A percentile compares a stretch with the other conserved stretches of the same genome.
Conservation (phyloP, 805 yeast species). For the Wickerhamiella slavikovae region DNA sequence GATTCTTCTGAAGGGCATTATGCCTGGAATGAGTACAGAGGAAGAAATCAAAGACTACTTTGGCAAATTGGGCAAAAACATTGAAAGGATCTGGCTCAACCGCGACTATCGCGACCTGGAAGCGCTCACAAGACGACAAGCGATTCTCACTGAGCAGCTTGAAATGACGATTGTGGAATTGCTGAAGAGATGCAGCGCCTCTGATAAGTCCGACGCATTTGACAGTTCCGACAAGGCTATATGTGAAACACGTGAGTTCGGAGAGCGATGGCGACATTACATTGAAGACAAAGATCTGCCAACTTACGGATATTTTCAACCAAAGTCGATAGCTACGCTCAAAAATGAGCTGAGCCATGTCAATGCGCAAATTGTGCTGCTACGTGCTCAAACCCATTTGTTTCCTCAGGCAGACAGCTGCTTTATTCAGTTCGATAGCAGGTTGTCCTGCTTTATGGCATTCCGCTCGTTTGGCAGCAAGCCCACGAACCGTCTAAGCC, state of each 20-base stretch:
- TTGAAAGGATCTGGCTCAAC: constrained; percentile 40
- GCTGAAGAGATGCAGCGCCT: constrained; percentile 17
- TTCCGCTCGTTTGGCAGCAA: constrained; percentile 20
- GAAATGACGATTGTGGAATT: constrained; percentile 24
- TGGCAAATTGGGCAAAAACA: constrained; percentile 30
- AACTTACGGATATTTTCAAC: background rate
- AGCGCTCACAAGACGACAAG: constrained; percentile 15
- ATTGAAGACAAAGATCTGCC: constrained; percentile 20
- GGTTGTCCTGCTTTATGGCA: constrained; percentile 39
- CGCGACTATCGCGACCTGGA: constrained; percentile 24
- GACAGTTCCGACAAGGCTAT: background rate
- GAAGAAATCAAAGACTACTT: constrained; percentile 33
- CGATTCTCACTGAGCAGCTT: constrained; percentile 15
- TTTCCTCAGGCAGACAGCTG: constrained; percentile 17
- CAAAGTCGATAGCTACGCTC: constrained; percentile 31
- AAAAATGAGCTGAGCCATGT: constrained; percentile 41
- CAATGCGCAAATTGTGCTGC: constrained; percentile 33
- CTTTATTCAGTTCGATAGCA: constrained; percentile 41
- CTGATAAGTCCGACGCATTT: constrained; percentile 11
- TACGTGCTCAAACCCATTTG: constrained; percentile 28
- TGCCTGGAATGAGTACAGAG: constrained; percentile 28
- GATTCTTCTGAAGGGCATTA: constrained; percentile 48
- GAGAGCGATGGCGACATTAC: constrained; percentile 21
- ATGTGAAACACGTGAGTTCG: constrained; percentile 2
- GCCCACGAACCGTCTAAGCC: background rate